Evolutionary conservation across 2,329 filamentous ascomycete genomes (phyloP).

Genomic region (Arthrobotrys iridis): DNA sequence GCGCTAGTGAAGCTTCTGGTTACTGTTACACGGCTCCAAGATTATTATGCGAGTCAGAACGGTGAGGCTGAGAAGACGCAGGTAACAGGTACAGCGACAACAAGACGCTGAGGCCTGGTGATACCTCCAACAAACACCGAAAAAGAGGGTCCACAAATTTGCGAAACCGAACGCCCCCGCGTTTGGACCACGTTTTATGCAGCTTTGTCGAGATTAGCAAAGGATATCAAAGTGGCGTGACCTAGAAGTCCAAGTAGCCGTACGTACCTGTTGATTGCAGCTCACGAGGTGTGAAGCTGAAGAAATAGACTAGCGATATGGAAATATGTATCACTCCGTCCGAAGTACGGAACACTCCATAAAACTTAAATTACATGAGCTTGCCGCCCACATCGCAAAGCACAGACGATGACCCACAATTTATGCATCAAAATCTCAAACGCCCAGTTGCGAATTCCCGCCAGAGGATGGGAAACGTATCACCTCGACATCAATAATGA

Average conservation of each 20-base stretch:
- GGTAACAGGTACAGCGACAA: not conserved
- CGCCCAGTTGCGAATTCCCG: constrained; percentile 21
- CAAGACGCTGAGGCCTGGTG: not conserved
- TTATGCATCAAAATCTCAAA: constrained; percentile 12
- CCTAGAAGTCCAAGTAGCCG: not conserved
- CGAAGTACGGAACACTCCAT: constrained; percentile 17
- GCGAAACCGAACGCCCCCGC: constrained; percentile 7
- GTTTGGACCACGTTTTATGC: constrained; percentile 42
- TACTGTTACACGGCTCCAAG: constrained; percentile 34
- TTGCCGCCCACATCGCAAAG: not conserved
- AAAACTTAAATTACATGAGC: constrained; percentile 11
- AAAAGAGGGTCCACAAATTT: constrained; percentile 13
- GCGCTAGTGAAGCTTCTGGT: not conserved
- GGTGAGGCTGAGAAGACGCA: constrained; percentile 4
- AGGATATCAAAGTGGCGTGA: constrained; percentile 18
- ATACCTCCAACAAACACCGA: constrained; percentile 3
- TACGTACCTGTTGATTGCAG: not conserved
- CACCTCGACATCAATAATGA: not conserved
- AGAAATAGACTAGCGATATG: not conserved
- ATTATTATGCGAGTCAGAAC: constrained; percentile 2
- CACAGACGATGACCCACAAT: constrained; percentile 15
- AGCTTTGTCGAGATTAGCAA: not conserved
- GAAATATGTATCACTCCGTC: not conserved
- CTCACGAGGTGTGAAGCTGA: constrained; percentile 7
- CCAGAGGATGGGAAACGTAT: not conserved